A percentile compares a stretch with the other conserved stretches of the same genome.
phyloP scores from a whole-genome alignment of 768 basidiomycete genomes.

The Boletus rubescentipes region DNA sequence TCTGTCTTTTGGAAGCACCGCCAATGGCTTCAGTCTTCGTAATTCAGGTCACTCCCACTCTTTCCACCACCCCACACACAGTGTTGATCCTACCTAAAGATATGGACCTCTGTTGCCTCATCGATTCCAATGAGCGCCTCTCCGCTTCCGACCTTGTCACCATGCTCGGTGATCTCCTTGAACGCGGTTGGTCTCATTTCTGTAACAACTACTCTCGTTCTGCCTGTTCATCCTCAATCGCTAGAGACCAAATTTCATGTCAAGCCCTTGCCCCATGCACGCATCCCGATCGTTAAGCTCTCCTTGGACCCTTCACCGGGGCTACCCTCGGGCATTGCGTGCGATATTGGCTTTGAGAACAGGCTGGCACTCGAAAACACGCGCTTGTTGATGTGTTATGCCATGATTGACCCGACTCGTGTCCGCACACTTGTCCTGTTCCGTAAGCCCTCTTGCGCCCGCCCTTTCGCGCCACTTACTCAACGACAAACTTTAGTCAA shows the following conservation, averaged over 20 bases:
- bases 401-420: constrained; percentile 92
- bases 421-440: constrained; percentile 94
- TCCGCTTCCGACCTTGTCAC: constrained; percentile 89
- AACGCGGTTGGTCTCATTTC: constrained; percentile 66
- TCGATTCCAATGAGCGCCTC: constrained; percentile 79
- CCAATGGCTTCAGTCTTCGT: constrained; percentile 94
- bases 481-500: constrained; percentile 62
- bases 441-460: constrained; percentile 62
- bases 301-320: constrained; percentile 85
- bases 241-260: constrained; percentile 94
- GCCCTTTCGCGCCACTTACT: constrained; percentile 6
- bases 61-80: constrained; percentile 2
- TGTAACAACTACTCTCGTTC: neutral
- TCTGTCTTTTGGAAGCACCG: constrained; percentile 93
- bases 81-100: constrained; percentile 48
- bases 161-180: constrained; percentile 89
- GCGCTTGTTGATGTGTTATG: constrained; percentile 92
- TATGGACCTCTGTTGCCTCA: constrained; percentile 98
- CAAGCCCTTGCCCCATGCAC: constrained; percentile 93
- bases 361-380: constrained; percentile 97
- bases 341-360: constrained; percentile 99
- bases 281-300: constrained; percentile 98
- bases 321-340: constrained; percentile 85
- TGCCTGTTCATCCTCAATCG: constrained; percentile 10
- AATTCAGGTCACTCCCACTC: constrained; percentile 71